Percentiles rank a stretch among this genome's conserved stretches.
phyloP scores from a whole-genome alignment of 2,329 filamentous ascomycete genomes.

The Corniculantispora saksenae region DNA sequence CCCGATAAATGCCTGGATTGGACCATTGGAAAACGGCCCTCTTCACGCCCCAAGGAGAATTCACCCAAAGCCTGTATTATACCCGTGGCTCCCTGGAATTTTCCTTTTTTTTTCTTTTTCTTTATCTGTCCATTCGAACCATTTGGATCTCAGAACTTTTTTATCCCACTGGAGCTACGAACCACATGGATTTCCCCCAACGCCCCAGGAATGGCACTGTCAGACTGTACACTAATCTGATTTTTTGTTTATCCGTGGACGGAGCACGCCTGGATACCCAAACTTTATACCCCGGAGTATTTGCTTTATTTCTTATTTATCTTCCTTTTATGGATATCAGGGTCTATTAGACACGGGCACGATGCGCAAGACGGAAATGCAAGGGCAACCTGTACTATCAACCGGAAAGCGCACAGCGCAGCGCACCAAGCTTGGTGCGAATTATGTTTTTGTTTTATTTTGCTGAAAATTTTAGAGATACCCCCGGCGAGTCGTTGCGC shows the following conservation, averaged over 20 bases:
- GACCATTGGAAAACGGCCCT: background rate
- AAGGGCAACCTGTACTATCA: conserved; percentile 36
- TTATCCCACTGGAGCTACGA: conserved; percentile 27
- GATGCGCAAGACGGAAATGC: conserved; percentile 14
- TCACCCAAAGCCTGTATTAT: conserved; percentile 6
- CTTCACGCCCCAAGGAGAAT: conserved; percentile 1
- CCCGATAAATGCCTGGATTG: conserved; percentile 42
- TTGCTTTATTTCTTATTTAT: conserved; percentile 28
- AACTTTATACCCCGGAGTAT: conserved; percentile 26
- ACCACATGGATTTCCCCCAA: conserved; percentile 21
- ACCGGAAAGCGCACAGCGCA: conserved; percentile 13
- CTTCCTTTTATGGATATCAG: conserved; percentile 22
- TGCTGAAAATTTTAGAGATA: conserved; percentile 36
- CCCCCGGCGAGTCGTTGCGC: conserved; percentile 25
- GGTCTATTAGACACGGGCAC: conserved; percentile 19
- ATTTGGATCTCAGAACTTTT: conserved; percentile 15
- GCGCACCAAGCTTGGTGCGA: conserved; percentile 8
- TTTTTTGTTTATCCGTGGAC: conserved; percentile 27
- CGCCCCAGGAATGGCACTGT: conserved; percentile 27
- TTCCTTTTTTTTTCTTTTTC: conserved; percentile 21
- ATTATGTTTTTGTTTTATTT: conserved; percentile 18
- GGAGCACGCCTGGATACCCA: conserved; percentile 17
- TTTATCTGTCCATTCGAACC: conserved; percentile 23
- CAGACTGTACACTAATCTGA: conserved; percentile 33
- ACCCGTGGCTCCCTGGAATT: conserved; percentile 17